phyloP scores from a whole-genome alignment of 2,329 filamentous ascomycete species.

The Pseudogymnoascus sp. region DNA sequence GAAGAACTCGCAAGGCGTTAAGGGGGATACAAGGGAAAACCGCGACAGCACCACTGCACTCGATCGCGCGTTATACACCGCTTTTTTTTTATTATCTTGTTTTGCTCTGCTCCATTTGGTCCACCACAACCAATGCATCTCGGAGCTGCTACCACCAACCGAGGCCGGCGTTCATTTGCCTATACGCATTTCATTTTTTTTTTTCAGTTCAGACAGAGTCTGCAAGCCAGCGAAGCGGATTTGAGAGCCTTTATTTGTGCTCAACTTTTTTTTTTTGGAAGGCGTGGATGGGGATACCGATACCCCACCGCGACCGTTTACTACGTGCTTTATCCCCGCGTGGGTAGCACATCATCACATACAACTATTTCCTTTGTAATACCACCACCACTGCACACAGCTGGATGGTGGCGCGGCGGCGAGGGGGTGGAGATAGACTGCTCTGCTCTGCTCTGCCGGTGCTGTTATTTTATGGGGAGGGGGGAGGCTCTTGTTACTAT shows the following conservation, averaged over 20 bases:
- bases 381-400: background rate
- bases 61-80: background rate
- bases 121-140: background rate
- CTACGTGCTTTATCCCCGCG: background rate
- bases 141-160: background rate
- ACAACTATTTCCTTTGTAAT: slow-evolving; percentile 2
- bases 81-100: background rate
- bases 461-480: background rate
- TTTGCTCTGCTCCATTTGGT: background rate
- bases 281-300: background rate
- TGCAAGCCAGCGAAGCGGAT: background rate
- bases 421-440: background rate
- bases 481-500: background rate
- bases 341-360: background rate
- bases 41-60: background rate
- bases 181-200: background rate
- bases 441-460: background rate
- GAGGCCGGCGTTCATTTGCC: background rate
- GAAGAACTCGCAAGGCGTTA: background rate
- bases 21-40: background rate
- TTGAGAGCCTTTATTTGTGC: background rate
- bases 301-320: background rate
- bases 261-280: background rate
- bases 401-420: background rate
- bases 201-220: background rate